Evolutionary conservation across 2,329 filamentous ascomycete genomes (phyloP), one percentile per base, ranked within the genome.

Genomic region (Colletotrichum echinochloae): DNA sequence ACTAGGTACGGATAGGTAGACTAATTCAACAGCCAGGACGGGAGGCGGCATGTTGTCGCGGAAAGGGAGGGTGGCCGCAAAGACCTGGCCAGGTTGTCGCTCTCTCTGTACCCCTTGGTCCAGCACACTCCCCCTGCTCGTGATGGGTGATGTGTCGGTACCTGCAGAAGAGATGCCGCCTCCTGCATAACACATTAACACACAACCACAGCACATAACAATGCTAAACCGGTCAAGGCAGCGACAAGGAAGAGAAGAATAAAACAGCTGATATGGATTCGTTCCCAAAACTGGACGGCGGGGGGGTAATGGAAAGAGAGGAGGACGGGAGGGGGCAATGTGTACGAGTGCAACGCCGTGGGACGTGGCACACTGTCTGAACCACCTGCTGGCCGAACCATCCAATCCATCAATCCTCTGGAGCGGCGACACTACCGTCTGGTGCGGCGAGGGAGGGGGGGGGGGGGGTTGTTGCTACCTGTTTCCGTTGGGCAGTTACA

Each of bases 121-220:
- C 44, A 60, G n/a, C 26, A 41, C 55, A 35, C n/a, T 41, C 51
- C 57, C 39, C 26, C 44, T 35, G 44, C 11, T 18, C 39, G 16
- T 56, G n/a, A 16, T 23, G 14, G 7, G 28, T 5, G 16, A 26
- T 55, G 57, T 66, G 51, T 48, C 16, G 46, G 51, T 67, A 63
- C 66, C 59, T 68, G 67, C 68, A 71, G 59, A 23, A 65, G 11
- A 35, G 30, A 48, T 60, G 67, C 26, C 37, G 51, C 57, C 62
- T 71, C 70, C 67, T 72, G 70, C 67, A 67, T 69, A 33, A 57
- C 30, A 72, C 70, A 64, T 71, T n/a, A 35, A 57, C 30, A 11
- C 70, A 66, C 61, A n/a, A n/a, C n/a, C n/a, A n/a, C n/a, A 52
- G 60, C 26, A 67, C 59, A 67, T 66, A 39, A 59, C 26, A 18